A percentile compares a stretch with the other conserved stretches of the same genome.
These are phyloP conservation scores for Epicoccum sorghinum DNA, from an alignment of 2,329 filamentous ascomycete genomes.

Conservation along the genomic window DNA sequence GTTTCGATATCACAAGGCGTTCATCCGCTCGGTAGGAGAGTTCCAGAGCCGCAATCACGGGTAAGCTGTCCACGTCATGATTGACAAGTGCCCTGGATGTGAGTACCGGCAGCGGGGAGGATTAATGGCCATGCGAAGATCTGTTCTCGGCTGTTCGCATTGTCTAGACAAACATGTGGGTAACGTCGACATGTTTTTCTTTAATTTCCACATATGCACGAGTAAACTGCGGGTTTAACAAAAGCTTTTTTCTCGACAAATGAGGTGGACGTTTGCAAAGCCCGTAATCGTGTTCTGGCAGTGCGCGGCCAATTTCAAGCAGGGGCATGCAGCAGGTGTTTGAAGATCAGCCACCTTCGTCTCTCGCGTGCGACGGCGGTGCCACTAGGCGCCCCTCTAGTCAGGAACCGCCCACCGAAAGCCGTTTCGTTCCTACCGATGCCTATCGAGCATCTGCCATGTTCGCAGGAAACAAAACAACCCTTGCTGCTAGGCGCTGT, in stretches of 20 bases:
- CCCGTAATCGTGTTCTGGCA: conserved; percentile 2
- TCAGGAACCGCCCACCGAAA: conserved; percentile 20
- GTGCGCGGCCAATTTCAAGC: conserved; percentile 29
- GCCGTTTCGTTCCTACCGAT: conserved; percentile 26
- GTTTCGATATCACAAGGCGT: not conserved
- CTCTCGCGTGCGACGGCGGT: conserved; percentile 28
- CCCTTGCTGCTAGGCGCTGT: conserved; percentile 4
- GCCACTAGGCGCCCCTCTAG: conserved; percentile 27
- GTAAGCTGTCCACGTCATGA: conserved; percentile 5
- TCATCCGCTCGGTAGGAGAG: not conserved
- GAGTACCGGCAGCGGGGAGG: conserved; percentile 6
- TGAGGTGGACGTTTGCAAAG: not conserved
- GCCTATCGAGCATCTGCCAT: conserved; percentile 1
- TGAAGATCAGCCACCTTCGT: conserved; percentile 41
- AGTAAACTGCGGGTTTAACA: conserved; percentile 5
- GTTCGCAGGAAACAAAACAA: conserved; percentile 10
- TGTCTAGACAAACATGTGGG: not conserved
- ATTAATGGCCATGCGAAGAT: conserved; percentile 13
- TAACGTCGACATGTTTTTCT: not conserved
- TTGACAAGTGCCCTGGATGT: not conserved
- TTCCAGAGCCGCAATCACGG: conserved; percentile 4
- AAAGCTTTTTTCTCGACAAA: conserved; percentile 7
- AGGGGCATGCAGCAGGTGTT: conserved; percentile 35
- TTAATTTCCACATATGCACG: conserved; percentile 12
- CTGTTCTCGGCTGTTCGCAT: not conserved